These are phyloP conservation scores for Vairimorpha necatrix DNA, from an alignment of 371 early-diverging fungal species.

Conservation along the genomic window DNA sequence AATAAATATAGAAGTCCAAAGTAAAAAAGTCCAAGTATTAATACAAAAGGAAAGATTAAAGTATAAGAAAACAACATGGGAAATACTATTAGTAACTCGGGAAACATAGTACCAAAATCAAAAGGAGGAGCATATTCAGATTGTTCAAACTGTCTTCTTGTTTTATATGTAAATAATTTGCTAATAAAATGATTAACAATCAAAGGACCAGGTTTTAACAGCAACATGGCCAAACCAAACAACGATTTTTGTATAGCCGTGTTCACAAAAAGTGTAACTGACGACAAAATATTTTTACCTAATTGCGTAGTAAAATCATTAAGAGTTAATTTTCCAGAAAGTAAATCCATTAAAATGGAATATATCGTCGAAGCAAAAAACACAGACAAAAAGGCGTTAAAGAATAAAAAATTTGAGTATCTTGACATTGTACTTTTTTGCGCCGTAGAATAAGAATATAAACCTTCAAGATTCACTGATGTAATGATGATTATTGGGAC, in stretches of 20 bases:
- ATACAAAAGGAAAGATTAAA: conserved; percentile 58
- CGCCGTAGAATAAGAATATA: conserved; percentile 47
- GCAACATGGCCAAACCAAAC: conserved; percentile 49
- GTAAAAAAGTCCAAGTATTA: conserved; percentile 58
- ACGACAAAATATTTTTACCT: conserved; percentile 34
- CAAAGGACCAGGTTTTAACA: conserved; percentile 60
- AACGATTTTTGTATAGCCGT: conserved; percentile 60
- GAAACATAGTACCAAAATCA: conserved; percentile 63
- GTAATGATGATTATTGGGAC: conserved; percentile 53
- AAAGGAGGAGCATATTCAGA: conserved; percentile 45
- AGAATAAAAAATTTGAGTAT: conserved; percentile 62
- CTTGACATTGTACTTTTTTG: conserved; percentile 60
- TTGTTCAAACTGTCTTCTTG: conserved; percentile 48
- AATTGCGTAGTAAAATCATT: conserved; percentile 31
- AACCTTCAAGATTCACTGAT: conserved; percentile 58
- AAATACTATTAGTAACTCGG: conserved; percentile 61
- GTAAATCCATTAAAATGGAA: conserved; percentile 27
- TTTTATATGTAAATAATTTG: conserved; percentile 41
- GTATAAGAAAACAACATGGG: conserved; percentile 63
- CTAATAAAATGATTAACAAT: conserved; percentile 41
- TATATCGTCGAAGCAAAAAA: conserved; percentile 58
- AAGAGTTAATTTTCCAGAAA: conserved; percentile 19
- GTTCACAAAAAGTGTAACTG: conserved; percentile 64
- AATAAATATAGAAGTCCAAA: conserved; percentile 59
- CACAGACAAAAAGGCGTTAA: conserved; percentile 64